Conservation (phyloP, 2,329 filamentous ascomycete genomes). For the Fusarium fracticaudum region DNA sequence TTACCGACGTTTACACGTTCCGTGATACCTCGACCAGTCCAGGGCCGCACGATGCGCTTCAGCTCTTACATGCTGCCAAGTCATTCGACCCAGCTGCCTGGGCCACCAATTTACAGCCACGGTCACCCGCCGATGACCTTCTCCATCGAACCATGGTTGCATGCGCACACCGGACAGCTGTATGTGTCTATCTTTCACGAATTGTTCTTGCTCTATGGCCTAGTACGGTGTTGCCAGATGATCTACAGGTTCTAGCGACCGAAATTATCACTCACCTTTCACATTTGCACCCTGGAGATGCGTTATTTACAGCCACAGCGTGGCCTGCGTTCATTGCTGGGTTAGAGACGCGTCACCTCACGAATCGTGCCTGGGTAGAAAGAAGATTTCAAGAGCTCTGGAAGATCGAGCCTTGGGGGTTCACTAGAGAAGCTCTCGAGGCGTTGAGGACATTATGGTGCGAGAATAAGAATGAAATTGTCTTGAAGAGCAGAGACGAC, state of each 20-base stretch:
- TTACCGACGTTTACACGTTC: accelerated
- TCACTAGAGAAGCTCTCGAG: neutral
- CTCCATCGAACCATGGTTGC: neutral
- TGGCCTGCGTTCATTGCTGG: neutral
- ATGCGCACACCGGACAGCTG: neutral
- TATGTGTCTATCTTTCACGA: neutral
- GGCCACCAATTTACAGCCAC: neutral
- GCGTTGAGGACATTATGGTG: neutral
- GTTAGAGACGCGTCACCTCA: neutral
- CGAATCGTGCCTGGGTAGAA: neutral
- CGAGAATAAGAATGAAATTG: neutral
- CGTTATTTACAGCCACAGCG: neutral
- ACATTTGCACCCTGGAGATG: neutral
- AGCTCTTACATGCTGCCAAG: neutral
- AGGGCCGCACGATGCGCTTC: neutral
- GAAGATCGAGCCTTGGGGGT: neutral
- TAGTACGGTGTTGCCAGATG: neutral
- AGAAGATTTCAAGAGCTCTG: neutral
- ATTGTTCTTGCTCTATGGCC: neutral
- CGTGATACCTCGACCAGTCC: accelerated
- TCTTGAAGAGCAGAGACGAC: neutral
- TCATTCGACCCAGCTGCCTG: neutral
- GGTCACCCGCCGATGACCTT: neutral
- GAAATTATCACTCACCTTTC: neutral
- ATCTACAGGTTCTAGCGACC: neutral